Evolutionary conservation across 768 basidiomycete species (phyloP).

Genomic region (Peribolospora baueri): DNA sequence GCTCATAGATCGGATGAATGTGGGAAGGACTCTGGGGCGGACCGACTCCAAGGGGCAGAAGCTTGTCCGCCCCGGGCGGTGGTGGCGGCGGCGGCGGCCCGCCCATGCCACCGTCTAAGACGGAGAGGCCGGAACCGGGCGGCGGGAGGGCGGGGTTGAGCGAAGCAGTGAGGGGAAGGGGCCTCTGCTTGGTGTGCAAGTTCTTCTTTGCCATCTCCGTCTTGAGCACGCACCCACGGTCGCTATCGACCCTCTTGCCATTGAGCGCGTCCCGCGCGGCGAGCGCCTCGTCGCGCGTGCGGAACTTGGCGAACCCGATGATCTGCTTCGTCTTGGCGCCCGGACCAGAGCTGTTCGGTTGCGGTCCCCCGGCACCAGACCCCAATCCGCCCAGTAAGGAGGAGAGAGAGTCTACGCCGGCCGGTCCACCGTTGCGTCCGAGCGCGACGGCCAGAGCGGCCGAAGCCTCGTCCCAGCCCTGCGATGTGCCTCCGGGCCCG

Average conservation of each 20-base stretch:
- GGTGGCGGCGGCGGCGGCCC: neutral
- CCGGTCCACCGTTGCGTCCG: neutral
- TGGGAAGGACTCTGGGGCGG: too few relatives aligned
- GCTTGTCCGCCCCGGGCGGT: neutral
- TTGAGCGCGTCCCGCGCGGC: constrained; percentile 69
- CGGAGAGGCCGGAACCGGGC: neutral
- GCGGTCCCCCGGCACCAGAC: too few relatives aligned
- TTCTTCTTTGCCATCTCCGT: constrained; percentile 99
- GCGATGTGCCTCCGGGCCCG: too few relatives aligned
- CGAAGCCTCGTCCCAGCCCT: too few relatives aligned
- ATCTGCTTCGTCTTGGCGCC: constrained; percentile 58
- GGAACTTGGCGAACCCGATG: constrained; percentile 94
- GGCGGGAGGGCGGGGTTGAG: neutral
- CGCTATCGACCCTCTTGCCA: constrained; percentile 69
- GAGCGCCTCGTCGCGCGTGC: constrained; percentile 60
- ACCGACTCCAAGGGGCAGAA: constrained; percentile 1
- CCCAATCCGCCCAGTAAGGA: too few relatives aligned
- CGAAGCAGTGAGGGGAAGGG: constrained; percentile 34
- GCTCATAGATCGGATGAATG: neutral
- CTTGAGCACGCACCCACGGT: constrained; percentile 77
- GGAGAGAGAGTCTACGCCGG: neutral
- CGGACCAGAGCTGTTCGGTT: constrained; percentile 14
- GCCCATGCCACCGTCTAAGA: neutral
- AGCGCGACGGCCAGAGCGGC: neutral
- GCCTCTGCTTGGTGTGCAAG: constrained; percentile 64